These are phyloP conservation scores for Leucocoprinus sp. DNA, from an alignment of 768 basidiomycete species.

Conservation along the genomic window DNA sequence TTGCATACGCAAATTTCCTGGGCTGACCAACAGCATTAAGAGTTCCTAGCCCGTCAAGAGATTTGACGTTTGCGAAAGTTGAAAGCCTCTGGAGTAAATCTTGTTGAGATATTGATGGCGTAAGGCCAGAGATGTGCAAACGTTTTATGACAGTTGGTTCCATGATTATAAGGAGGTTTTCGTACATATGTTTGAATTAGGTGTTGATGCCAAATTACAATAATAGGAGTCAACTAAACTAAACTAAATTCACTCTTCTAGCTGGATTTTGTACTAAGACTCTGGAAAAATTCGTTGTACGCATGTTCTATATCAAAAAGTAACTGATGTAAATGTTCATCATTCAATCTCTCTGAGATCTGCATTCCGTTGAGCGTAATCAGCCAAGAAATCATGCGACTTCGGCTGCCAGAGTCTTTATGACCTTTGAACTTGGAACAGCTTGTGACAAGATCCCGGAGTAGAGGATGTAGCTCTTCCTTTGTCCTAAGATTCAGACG, in stretches of 20 bases:
- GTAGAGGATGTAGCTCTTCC: conserved; percentile 89
- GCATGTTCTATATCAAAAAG: conserved; percentile 97
- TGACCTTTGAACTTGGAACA: conserved; percentile 93
- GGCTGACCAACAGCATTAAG: conserved; percentile 58
- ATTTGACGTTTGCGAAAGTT: conserved; percentile 59
- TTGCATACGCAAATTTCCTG: conserved; percentile 67
- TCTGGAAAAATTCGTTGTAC: conserved; percentile 88
- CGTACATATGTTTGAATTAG: background rate
- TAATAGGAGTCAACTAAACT: too few species aligned
- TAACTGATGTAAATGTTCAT: conserved; percentile 90
- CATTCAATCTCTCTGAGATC: conserved; percentile 91
- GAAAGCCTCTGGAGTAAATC: conserved; percentile 55
- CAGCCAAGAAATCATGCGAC: conserved; percentile 90
- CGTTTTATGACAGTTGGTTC: conserved; percentile 39
- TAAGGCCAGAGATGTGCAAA: conserved; percentile 70
- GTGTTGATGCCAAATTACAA: background rate
- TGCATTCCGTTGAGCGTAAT: conserved; percentile 97
- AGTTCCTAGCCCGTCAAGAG: conserved; percentile 62
- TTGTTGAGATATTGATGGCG: conserved; percentile 46
- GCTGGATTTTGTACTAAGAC: conserved; percentile 33
- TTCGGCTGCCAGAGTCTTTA: conserved; percentile 94
- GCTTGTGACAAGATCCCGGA: conserved; percentile 92
- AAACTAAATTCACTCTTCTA: background rate
- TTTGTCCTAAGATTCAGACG: conserved; percentile 92
- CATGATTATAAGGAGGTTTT: conserved; percentile 2